A percentile compares a stretch with the other conserved stretches of the same genome.
Conservation (phyloP, 352 stramenopile genomes). For the Pythium scleroteichum region DNA sequence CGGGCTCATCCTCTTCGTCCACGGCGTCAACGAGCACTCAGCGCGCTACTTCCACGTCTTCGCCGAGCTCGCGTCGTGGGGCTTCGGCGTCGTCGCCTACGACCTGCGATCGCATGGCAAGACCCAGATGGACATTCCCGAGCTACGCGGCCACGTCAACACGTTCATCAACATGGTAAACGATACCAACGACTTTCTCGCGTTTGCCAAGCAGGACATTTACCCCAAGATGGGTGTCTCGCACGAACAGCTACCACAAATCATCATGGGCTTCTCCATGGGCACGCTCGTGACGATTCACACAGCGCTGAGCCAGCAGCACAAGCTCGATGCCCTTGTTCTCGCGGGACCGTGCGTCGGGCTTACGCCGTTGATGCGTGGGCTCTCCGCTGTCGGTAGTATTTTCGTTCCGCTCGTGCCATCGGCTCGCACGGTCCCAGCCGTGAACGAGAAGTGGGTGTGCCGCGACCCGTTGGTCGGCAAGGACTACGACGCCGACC, state of each 20-base stretch:
- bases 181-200: slow-evolving; percentile 30
- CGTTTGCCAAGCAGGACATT: slow-evolving; percentile 25
- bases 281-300: slow-evolving; percentile 28
- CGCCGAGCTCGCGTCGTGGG: slow-evolving; percentile 10
- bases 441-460: slow-evolving; percentile 26
- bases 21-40: slow-evolving; percentile 28
- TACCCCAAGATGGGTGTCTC: slow-evolving; percentile 17
- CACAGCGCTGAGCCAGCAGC: slow-evolving; percentile 24
- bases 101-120: slow-evolving; percentile 22
- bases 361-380: slow-evolving; percentile 22
- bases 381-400: slow-evolving; percentile 8
- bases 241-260: not conserved
- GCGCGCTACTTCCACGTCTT: slow-evolving; percentile 25
- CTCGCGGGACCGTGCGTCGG: slow-evolving; percentile 18
- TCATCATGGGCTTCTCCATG: slow-evolving; percentile 22
- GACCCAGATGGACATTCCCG: slow-evolving; percentile 15
- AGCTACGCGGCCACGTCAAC: slow-evolving; percentile 14
- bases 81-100: slow-evolving; percentile 21
- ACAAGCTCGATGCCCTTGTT: slow-evolving; percentile 25
- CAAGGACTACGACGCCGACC: slow-evolving; percentile 29
- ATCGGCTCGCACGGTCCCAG: slow-evolving; percentile 18
- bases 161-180: slow-evolving; percentile 22
- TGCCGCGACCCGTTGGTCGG: slow-evolving; percentile 24
- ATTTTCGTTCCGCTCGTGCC: slow-evolving; percentile 13
- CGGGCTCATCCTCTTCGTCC: slow-evolving; percentile 21